Conservation (phyloP, 192 early-diverging fungal species). For the Entomortierella chlamydospora region DNA sequence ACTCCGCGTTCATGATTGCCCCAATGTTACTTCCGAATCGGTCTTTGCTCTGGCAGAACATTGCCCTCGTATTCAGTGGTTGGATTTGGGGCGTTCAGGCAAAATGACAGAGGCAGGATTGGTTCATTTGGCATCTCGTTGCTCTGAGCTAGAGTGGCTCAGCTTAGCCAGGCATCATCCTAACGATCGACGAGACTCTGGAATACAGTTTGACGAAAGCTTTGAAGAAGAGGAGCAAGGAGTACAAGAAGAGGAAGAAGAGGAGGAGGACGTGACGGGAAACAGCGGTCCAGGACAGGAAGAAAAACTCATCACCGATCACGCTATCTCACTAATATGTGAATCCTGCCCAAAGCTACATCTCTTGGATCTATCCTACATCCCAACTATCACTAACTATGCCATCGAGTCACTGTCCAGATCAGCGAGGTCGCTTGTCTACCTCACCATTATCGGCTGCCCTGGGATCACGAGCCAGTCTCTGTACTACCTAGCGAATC, state of each 20-base stretch:
- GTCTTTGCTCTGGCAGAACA: constrained; percentile 31
- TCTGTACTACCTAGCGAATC: constrained; percentile 28
- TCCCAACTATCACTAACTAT: constrained; percentile 36
- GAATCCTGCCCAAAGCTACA: constrained; percentile 50
- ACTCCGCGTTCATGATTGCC: constrained; percentile 52
- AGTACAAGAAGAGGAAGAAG: neutral
- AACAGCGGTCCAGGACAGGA: neutral
- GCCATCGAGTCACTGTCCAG: constrained; percentile 52
- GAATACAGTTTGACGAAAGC: neutral
- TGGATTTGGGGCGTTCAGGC: constrained; percentile 54
- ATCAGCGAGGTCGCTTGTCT: constrained; percentile 43
- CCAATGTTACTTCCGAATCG: constrained; percentile 22
- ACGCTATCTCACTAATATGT: constrained; percentile 27
- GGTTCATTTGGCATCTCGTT: constrained; percentile 26
- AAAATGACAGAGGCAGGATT: constrained; percentile 34
- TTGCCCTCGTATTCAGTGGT: constrained; percentile 51
- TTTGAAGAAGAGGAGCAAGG: neutral
- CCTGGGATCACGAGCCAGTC: constrained; percentile 52
- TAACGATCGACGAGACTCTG: neutral
- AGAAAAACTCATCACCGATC: constrained; percentile 27
- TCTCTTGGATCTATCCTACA: constrained; percentile 56
- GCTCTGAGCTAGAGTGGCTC: constrained; percentile 52
- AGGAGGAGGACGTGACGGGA: neutral
- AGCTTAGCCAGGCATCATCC: constrained; percentile 45
- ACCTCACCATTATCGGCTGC: constrained; percentile 59